phyloP scores from a whole-genome alignment of 148 eudicot species.

The Fagopyrum homotropicum region DNA sequence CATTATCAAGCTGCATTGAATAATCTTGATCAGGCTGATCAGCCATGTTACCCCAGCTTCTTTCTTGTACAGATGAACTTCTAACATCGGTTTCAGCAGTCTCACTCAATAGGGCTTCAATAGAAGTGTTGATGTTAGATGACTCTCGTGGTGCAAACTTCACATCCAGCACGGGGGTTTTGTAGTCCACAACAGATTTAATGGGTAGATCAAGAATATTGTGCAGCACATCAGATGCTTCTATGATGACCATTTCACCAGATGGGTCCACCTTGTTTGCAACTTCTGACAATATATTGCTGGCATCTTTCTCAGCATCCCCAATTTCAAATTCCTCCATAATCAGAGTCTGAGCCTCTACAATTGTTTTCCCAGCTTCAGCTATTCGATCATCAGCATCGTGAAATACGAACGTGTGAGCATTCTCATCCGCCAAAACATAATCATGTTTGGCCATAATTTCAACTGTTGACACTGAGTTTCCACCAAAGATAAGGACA shows the following conservation, averaged over 20 bases:
- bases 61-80: constrained; percentile 21
- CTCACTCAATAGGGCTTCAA: constrained; percentile 47
- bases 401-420: constrained; percentile 1
- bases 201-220: constrained; percentile 24
- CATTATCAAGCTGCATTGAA: constrained; percentile 8
- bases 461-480: constrained; percentile 18
- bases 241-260: constrained; percentile 15
- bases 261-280: constrained; percentile 7
- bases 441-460: constrained; percentile 21
- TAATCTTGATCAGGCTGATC: constrained; percentile 25
- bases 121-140: constrained; percentile 20
- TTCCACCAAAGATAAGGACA: neutral
- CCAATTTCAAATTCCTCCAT: constrained; percentile 21
- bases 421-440: constrained; percentile 16
- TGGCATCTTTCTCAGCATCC: constrained; percentile 2
- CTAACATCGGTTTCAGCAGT: constrained; percentile 20
- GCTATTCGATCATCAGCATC: constrained; percentile 14
- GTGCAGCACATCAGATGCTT: constrained; percentile 19
- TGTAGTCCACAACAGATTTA: constrained; percentile 43
- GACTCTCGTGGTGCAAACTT: constrained; percentile 37
- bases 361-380: constrained; percentile 9
- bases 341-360: constrained; percentile 15
- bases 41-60: constrained; percentile 2
- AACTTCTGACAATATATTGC: constrained; percentile 15
- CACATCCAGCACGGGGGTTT: constrained; percentile 73